A percentile compares a stretch with the other conserved stretches of the same genome.
phyloP scores from a whole-genome alignment of 1,139 yeast genomes.

The Candida labiduridarum region DNA sequence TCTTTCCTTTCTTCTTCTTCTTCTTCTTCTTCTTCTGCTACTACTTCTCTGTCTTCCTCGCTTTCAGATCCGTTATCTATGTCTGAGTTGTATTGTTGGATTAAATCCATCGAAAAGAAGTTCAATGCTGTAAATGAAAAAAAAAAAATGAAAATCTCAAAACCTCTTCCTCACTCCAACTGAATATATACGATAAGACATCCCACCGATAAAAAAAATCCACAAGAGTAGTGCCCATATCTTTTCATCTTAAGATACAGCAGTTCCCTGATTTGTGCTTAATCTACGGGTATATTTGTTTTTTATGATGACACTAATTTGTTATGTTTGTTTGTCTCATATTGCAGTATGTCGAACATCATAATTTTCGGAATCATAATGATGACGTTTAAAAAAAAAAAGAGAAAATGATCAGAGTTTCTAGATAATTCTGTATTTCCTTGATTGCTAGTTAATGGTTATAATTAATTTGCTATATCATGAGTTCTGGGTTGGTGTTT shows the following conservation, averaged over 20 bases:
- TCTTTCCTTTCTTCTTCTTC: neutral
- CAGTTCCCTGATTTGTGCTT: too few species aligned
- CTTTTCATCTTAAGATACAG: too few species aligned
- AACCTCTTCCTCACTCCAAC: too few species aligned
- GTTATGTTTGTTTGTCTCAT: too few species aligned
- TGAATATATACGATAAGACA: too few species aligned
- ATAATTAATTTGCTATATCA: neutral
- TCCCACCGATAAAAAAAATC: too few species aligned
- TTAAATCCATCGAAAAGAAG: conserved; percentile 13
- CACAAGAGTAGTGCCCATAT: too few species aligned
- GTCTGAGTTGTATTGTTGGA: conserved; percentile 15
- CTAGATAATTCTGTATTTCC: neutral
- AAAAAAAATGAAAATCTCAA: neutral
- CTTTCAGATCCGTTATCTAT: conserved; percentile 10
- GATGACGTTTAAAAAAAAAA: neutral
- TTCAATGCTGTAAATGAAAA: too few species aligned
- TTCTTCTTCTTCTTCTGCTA: neutral
- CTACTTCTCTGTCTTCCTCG: too few species aligned
- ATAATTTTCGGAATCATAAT: neutral
- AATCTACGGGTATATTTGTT: too few species aligned
- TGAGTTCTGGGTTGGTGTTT: neutral
- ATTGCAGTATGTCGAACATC: too few species aligned
- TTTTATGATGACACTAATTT: too few species aligned
- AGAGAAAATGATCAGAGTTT: neutral
- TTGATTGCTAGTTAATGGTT: neutral